A percentile compares a stretch with the other conserved stretches of the same genome.
Conservation (phyloP, 495 filamentous ascomycete genomes). For the Evernia prunastri region DNA sequence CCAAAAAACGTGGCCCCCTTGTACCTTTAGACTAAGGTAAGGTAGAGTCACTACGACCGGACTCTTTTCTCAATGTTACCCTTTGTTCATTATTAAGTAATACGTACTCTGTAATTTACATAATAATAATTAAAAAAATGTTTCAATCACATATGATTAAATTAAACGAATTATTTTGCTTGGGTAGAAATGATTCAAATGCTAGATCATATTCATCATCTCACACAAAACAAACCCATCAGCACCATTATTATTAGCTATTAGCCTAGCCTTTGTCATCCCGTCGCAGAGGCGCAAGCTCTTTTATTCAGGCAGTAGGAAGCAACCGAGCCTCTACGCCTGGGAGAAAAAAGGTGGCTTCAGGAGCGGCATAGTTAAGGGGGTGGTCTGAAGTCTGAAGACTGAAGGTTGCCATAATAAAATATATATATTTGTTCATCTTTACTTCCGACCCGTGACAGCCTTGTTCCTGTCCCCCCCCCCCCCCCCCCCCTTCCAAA, state of each 20-base stretch:
- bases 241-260: too few species aligned
- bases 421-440: not conserved
- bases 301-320: too few species aligned
- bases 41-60: too few species aligned
- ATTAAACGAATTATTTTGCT: too few species aligned
- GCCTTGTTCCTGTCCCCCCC: not conserved
- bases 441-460: not conserved
- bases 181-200: too few species aligned
- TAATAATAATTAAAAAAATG: too few species aligned
- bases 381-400: too few species aligned
- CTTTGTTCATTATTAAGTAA: too few species aligned
- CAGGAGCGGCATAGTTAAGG: not conserved
- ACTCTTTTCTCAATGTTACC: not conserved
- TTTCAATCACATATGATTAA: not conserved
- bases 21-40: too few species aligned
- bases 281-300: not conserved
- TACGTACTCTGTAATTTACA: too few species aligned
- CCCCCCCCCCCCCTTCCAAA: too few species aligned
- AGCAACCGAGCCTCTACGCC: not conserved
- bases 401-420: not conserved
- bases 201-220: too few species aligned
- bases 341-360: not conserved
- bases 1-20: conserved; percentile 21
- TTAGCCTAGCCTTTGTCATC: not conserved
- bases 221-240: not conserved